Percentiles rank a stretch among this genome's conserved stretches.
Conservation (phyloP, 176 grass and related monocot species). For the Oropetium thomaeum region DNA sequence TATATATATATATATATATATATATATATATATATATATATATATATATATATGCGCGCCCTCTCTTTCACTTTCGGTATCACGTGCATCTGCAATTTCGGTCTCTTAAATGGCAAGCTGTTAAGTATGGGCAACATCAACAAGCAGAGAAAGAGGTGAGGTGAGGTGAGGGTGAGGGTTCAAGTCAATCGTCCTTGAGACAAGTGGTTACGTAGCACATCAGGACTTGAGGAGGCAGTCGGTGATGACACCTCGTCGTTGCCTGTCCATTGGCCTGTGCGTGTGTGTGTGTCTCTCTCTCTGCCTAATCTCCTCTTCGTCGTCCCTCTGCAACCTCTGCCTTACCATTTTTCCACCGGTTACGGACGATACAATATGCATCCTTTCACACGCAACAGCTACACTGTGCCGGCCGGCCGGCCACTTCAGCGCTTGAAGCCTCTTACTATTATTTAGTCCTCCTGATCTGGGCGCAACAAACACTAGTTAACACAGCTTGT, state of each 20-base stretch:
- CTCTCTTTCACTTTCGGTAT: background rate
- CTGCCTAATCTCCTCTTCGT: background rate
- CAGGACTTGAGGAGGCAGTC: conserved; percentile 17
- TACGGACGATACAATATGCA: background rate
- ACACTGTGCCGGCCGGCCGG: background rate
- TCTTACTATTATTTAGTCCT: background rate
- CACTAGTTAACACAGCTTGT: too few relatives aligned
- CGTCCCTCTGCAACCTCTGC: background rate
- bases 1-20: too few relatives aligned
- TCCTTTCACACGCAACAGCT: conserved; percentile 9
- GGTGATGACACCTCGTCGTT: background rate
- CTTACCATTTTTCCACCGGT: background rate
- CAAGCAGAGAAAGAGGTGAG: too few relatives aligned
- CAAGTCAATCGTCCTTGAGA: conserved; percentile 8
- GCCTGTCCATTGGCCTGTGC: background rate
- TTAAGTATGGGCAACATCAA: conserved; percentile 14
- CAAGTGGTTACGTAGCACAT: conserved; percentile 29
- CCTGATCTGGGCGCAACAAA: background rate
- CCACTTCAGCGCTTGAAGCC: background rate
- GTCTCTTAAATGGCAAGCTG: conserved; percentile 29
- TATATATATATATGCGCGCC: too few relatives aligned
- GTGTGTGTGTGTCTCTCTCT: too few relatives aligned
- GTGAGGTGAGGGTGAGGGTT: background rate
- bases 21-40: too few relatives aligned
- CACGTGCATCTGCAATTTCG: conserved; percentile 27